These are phyloP conservation scores for Penicillium longicatenatum DNA, from an alignment of 495 filamentous ascomycete genomes.

Conservation along the genomic window DNA sequence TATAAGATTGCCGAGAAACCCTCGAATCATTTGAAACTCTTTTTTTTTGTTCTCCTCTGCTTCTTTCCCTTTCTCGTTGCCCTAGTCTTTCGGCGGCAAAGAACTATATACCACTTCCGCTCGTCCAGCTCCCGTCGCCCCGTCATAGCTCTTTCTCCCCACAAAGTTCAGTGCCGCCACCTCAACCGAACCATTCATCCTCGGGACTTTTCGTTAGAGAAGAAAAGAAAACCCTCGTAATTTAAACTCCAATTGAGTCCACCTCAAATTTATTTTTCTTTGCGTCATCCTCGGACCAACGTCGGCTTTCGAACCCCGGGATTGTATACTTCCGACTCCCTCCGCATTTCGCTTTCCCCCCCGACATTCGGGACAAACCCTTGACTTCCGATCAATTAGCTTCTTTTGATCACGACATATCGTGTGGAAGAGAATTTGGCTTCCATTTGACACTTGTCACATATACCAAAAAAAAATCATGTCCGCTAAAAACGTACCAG, in stretches of 20 bases:
- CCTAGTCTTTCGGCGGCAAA: background rate
- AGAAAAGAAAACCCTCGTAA: background rate
- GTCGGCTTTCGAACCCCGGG: constrained; percentile 19
- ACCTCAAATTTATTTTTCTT: constrained; percentile 2
- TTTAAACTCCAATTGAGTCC: background rate
- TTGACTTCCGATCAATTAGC: constrained; percentile 12
- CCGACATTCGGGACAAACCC: constrained; percentile 15
- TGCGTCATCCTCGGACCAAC: constrained; percentile 3
- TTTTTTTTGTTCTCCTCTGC: constrained; percentile 3
- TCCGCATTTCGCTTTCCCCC: constrained; percentile 26
- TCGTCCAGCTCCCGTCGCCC: constrained; percentile 50
- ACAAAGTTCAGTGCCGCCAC: constrained; percentile 39
- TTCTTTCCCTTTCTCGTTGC: background rate
- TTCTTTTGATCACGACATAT: constrained; percentile 4
- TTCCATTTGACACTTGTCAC: background rate
- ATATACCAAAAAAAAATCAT: constrained; percentile 41
- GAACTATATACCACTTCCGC: constrained; percentile 33
- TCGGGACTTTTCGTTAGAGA: constrained; percentile 8
- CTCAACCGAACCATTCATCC: constrained; percentile 23
- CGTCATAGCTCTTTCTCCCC: constrained; percentile 33
- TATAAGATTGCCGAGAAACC: constrained; percentile 17
- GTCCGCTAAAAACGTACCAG: constrained; percentile 63
- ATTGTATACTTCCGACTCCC: constrained; percentile 31
- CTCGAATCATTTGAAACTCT: constrained; percentile 9
- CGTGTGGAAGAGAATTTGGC: background rate